Evolutionary conservation across 2,329 filamentous ascomycete genomes (phyloP).

Genomic region (Botrytis fragariae): DNA sequence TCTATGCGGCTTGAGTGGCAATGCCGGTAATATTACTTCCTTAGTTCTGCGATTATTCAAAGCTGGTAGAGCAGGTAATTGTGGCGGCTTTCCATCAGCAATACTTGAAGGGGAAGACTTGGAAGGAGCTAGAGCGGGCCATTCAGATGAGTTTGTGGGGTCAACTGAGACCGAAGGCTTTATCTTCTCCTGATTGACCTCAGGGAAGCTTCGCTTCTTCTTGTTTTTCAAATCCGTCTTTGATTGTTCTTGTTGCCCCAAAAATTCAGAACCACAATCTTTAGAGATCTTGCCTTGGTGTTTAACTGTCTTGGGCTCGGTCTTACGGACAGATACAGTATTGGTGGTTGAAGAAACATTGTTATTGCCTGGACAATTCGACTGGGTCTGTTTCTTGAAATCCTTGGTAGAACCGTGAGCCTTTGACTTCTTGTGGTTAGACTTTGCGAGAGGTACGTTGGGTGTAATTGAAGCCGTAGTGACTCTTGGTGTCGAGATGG

Average conservation of each 20-base stretch:
- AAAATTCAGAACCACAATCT: background rate
- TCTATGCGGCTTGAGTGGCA: slow-evolving; percentile 5
- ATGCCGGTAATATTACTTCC: slow-evolving; percentile 6
- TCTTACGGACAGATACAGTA: slow-evolving; percentile 22
- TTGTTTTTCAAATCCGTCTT: slow-evolving; percentile 8
- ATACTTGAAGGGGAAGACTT: slow-evolving; percentile 25
- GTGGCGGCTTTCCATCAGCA: slow-evolving; percentile 27
- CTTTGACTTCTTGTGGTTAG: background rate
- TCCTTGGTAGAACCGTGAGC: background rate
- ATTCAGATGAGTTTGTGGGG: slow-evolving; percentile 25
- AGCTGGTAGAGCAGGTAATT: slow-evolving; percentile 16
- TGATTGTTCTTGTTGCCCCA: background rate
- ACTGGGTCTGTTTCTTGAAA: slow-evolving; percentile 11
- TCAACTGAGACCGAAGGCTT: background rate
- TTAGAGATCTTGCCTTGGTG: background rate
- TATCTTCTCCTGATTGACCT: background rate
- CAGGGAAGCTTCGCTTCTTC: slow-evolving; percentile 4
- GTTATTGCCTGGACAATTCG: slow-evolving; percentile 18
- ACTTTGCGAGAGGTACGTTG: background rate
- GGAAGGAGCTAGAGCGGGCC: slow-evolving; percentile 27
- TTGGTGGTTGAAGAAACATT: slow-evolving; percentile 9
- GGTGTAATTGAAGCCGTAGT: background rate
- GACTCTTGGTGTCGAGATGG: background rate
- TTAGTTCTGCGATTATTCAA: background rate
- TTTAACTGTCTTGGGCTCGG: slow-evolving; percentile 20